Evolutionary conservation across 2,329 filamentous ascomycete genomes (phyloP), one percentile per base, ranked within the genome.

Genomic region (Ceratocystis diversiconidia): DNA sequence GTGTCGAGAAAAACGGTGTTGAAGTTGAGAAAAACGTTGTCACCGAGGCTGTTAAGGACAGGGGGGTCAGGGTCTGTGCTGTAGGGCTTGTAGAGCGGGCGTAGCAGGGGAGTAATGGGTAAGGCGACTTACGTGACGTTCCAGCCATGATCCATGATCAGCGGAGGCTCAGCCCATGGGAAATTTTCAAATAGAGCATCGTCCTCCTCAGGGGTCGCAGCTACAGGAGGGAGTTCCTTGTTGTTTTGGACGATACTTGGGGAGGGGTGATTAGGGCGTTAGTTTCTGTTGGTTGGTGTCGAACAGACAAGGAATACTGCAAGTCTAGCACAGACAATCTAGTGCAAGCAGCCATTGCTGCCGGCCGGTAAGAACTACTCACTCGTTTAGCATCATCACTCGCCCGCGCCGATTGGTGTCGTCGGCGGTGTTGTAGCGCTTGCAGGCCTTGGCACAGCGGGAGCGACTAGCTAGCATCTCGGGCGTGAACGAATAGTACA

Each of bases 1-100:
- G 88, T 92, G 72, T 95, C 91, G 36, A 95, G 77, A 72, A 90
- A 88, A 5, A 84, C 85, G 70, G 83, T 86, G 74, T 90, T 86
- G 72, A 81, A 85, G 75, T 82, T 95, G 73, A 95, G 80, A 71
- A 85, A 94, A 15, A 89, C 88, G 65, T 85, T 84, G 57, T 82
- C 76, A 19, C 88, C 90, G 6, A 92, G 73, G 66, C 80, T 81
- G 28, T 5, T 25, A 3, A 67, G 25, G 19, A 19, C n/a, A 19
- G 2, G 5, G 17, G 32, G 22, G 10, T 28, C 10, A 32, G 50
- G 41, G 43, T 28, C 10, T 32, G 50, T n/a, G 32, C 36, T 41
- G 36, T 41, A 41, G 36, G 36, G 36, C 12, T 41, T 41, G 36
- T 41, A 41, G 12, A 41, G 36, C 12, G 36, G 36, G 36, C 10